phyloP scores from a whole-genome alignment of 1,284 basidiomycete species.

The Trichosporon ovoides region DNA sequence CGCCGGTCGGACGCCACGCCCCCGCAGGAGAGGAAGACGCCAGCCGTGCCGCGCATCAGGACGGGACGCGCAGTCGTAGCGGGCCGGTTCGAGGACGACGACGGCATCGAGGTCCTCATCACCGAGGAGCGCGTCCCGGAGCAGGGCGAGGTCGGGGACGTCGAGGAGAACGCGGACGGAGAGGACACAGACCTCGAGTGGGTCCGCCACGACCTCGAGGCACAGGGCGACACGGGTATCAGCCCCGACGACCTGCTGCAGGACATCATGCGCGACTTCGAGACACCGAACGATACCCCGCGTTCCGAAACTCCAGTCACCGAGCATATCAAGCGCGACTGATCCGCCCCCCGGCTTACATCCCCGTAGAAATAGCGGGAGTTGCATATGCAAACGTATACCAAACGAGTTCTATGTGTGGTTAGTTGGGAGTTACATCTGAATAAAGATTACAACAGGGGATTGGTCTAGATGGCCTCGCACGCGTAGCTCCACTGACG shows the following conservation, averaged over 20 bases:
- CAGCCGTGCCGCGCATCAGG: no score
- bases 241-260: slow-evolving; percentile 1
- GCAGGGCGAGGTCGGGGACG: not conserved
- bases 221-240: not conserved
- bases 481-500: slow-evolving; percentile 3
- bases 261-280: not conserved
- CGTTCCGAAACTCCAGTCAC: not conserved
- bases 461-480: not conserved
- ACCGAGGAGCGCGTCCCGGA: slow-evolving; percentile 4
- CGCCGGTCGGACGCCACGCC: not conserved
- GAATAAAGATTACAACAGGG: not conserved
- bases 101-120: not conserved
- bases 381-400: no score
- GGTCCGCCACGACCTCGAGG: slow-evolving; percentile 18
- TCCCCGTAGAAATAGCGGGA: no score
- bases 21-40: no score
- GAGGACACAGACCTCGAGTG: slow-evolving; percentile 19
- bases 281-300: not conserved
- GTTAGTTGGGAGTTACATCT: no score
- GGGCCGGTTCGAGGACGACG: not conserved
- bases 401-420: no score
- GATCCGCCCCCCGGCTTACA: not conserved
- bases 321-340: no score
- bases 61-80: no score
- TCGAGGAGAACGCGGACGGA: slow-evolving; percentile 11